phyloP scores from a whole-genome alignment of 139 green algal genomes.

The Coelastrella sp. region DNA sequence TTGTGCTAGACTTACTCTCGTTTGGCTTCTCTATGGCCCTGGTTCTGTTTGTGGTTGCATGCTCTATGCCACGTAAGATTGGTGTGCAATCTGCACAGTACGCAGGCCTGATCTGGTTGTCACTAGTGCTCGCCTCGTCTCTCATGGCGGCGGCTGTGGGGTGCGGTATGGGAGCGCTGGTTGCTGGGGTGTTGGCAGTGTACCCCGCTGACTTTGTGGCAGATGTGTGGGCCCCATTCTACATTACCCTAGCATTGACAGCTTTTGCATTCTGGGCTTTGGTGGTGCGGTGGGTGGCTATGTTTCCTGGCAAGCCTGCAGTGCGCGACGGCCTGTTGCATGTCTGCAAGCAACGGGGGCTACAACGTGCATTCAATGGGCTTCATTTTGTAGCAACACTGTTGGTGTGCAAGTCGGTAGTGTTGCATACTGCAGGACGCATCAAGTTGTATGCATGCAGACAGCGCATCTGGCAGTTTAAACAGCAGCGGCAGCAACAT shows the following conservation, averaged over 20 bases:
- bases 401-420: no score
- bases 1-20: background rate
- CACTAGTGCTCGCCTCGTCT: background rate
- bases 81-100: background rate
- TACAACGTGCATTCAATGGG: background rate
- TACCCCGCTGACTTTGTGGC: background rate
- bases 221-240: background rate
- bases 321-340: background rate
- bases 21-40: constrained; percentile 13
- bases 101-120: constrained; percentile 10
- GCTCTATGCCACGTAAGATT: constrained; percentile 15
- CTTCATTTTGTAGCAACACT: no score
- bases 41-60: constrained; percentile 13
- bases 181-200: background rate
- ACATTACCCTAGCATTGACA: background rate
- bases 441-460: no score
- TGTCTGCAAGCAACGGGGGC: background rate
- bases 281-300: background rate
- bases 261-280: background rate
- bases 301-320: background rate
- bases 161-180: constrained; percentile 1
- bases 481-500: no score
- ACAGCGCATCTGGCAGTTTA: no score
- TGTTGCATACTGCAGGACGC: no score
- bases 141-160: background rate